Conservation (phyloP, 495 filamentous ascomycete species). For the Penicillium coprophilum region DNA sequence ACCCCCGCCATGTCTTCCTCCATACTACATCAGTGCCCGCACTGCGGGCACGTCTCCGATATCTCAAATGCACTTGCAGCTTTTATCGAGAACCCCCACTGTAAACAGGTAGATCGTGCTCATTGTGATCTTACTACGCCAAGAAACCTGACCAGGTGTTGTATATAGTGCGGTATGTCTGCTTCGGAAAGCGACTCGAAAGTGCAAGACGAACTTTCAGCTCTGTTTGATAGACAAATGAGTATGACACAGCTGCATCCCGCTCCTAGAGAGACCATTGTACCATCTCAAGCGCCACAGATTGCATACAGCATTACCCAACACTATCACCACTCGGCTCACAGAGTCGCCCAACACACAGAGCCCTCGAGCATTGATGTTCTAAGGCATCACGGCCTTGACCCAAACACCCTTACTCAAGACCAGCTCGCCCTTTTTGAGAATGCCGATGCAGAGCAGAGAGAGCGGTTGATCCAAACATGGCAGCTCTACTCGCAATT, state of each 20-base stretch:
- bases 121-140: not conserved
- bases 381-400: conserved; percentile 52
- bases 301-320: conserved; percentile 68
- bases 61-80: conserved; percentile 33
- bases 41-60: conserved; percentile 39
- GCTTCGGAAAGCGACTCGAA: conserved; percentile 48
- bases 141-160: conserved; percentile 5
- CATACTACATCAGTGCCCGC: conserved; percentile 38
- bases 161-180: conserved; percentile 38
- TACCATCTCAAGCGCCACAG: conserved; percentile 30
- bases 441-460: conserved; percentile 56
- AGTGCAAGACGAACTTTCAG: conserved; percentile 62
- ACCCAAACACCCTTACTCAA: conserved; percentile 52
- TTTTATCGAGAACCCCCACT: conserved; percentile 36
- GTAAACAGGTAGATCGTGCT: conserved; percentile 35
- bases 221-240: conserved; percentile 66
- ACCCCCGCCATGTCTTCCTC: conserved; percentile 34
- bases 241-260: conserved; percentile 28
- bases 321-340: conserved; percentile 74
- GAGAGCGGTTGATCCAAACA: conserved; percentile 60
- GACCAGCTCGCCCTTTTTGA: conserved; percentile 63
- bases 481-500: conserved; percentile 59
- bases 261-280: not conserved
- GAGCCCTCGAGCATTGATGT: conserved; percentile 22
- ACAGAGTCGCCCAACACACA: conserved; percentile 35